Conservation (phyloP, 2,329 filamentous ascomycete species). For the Clarireedia homoeocarpa region DNA sequence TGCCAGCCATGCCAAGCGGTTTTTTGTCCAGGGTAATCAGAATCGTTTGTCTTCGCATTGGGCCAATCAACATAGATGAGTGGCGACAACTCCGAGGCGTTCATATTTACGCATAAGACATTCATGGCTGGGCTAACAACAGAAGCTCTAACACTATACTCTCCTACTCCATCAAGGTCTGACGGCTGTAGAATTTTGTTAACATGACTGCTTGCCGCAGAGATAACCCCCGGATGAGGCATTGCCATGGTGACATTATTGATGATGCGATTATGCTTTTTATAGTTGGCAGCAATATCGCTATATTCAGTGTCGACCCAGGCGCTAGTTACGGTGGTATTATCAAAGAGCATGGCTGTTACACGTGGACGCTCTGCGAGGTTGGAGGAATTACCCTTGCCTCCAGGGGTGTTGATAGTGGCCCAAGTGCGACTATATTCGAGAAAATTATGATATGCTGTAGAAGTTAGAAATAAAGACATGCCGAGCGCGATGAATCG, state of each 20-base stretch:
- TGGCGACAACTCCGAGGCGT: conserved; percentile 48
- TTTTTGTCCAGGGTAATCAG: conserved; percentile 31
- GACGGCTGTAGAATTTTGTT: conserved; percentile 66
- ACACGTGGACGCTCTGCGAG: conserved; percentile 47
- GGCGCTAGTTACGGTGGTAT: conserved; percentile 59
- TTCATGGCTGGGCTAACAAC: conserved; percentile 65
- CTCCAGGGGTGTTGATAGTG: conserved; percentile 33
- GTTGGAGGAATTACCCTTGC: conserved; percentile 34
- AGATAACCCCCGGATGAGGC: conserved; percentile 62
- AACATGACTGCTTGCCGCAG: conserved; percentile 49
- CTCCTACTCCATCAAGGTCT: conserved; percentile 56
- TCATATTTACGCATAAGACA: conserved; percentile 64
- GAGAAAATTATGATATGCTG: conserved; percentile 60
- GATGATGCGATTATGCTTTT: conserved; percentile 47
- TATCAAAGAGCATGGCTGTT: conserved; percentile 59
- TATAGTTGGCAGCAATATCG: conserved; percentile 44
- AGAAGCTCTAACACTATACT: conserved; percentile 59
- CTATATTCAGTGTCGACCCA: conserved; percentile 56
- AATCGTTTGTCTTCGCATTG: conserved; percentile 26
- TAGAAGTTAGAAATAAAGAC: background rate
- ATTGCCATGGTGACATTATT: conserved; percentile 74
- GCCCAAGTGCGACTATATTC: conserved; percentile 53
- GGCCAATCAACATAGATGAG: conserved; percentile 59
- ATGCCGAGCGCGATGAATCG: too few species aligned
- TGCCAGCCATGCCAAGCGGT: conserved; percentile 33